phyloP scores from a whole-genome alignment of 2,329 filamentous ascomycete genomes.

The Nigrospora osmanthi region DNA sequence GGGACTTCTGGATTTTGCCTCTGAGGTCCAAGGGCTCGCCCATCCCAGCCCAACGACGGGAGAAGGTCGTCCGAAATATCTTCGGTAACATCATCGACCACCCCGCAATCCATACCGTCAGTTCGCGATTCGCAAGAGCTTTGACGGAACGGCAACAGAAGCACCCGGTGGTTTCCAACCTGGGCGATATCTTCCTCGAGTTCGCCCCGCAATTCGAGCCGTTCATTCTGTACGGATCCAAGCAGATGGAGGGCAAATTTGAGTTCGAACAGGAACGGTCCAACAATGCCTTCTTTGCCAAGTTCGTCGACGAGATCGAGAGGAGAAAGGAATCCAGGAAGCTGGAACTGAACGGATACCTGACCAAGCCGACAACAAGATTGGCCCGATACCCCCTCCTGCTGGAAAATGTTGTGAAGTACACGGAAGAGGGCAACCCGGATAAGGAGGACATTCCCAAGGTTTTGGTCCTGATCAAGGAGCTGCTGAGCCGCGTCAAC shows the following conservation, averaged over 20 bases:
- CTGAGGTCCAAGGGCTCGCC: conserved; percentile 75
- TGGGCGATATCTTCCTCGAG: conserved; percentile 92
- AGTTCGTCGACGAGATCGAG: conserved; percentile 95
- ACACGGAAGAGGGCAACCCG: conserved; percentile 79
- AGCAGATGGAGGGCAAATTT: conserved; percentile 93
- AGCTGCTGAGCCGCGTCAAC: conserved; percentile 83
- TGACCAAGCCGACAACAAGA: conserved; percentile 95
- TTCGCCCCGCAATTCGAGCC: conserved; percentile 89
- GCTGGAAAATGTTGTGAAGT: conserved; percentile 84
- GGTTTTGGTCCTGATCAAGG: conserved; percentile 78
- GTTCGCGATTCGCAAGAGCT: conserved; percentile 79
- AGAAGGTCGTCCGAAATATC: conserved; percentile 87
- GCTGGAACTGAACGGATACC: conserved; percentile 91
- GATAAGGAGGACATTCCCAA: conserved; percentile 91
- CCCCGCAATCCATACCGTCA: conserved; percentile 77
- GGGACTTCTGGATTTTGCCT: conserved; percentile 98
- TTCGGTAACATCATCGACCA: conserved; percentile 91
- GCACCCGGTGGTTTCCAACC: conserved; percentile 75
- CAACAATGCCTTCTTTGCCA: conserved; percentile 74
- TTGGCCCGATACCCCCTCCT: conserved; percentile 89
- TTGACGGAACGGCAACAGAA: conserved; percentile 88
- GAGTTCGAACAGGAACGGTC: conserved; percentile 96
- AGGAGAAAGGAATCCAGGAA: conserved; percentile 93
- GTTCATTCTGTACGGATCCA: conserved; percentile 93
- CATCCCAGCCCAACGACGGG: conserved; percentile 78